These are phyloP conservation scores for Delitschia confertaspora DNA, from an alignment of 495 filamentous ascomycete genomes.

Conservation along the genomic window DNA sequence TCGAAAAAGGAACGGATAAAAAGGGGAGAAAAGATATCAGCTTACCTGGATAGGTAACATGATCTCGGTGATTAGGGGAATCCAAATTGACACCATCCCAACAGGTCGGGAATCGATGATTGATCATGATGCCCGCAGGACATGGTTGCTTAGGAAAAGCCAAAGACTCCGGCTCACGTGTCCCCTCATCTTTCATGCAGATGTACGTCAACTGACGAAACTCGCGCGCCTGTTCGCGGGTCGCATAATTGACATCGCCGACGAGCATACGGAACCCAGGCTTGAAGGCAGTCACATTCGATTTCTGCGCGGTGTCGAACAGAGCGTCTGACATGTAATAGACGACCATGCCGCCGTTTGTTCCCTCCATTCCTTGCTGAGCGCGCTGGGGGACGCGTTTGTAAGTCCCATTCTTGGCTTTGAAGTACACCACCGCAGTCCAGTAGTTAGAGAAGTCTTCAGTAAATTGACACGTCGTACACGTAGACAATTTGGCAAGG, in stretches of 20 bases:
- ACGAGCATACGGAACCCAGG: conserved; percentile 29
- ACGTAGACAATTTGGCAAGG: conserved; percentile 18
- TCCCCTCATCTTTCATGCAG: conserved; percentile 24
- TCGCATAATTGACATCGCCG: conserved; percentile 16
- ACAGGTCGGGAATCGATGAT: conserved; percentile 27
- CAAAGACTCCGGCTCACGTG: conserved; percentile 16
- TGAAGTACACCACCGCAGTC: conserved; percentile 28
- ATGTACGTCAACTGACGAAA: conserved; percentile 22
- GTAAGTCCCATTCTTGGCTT: conserved; percentile 26
- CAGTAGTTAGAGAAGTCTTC: conserved; percentile 30
- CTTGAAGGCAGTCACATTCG: conserved; percentile 23
- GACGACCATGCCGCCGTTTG: conserved; percentile 26
- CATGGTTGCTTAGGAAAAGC: conserved; percentile 26
- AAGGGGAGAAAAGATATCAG: too few species aligned
- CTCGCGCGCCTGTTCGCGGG: conserved; percentile 9
- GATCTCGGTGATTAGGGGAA: conserved; percentile 22
- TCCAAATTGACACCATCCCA: conserved; percentile 30
- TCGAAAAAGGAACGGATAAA: too few species aligned
- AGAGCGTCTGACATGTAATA: conserved; percentile 24
- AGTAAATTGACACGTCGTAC: conserved; percentile 28
- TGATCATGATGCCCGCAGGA: conserved; percentile 27
- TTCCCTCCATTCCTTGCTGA: conserved; percentile 20
- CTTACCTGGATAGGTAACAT: conserved; percentile 21
- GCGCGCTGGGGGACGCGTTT: conserved; percentile 22
- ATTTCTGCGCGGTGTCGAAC: conserved; percentile 21